phyloP scores from a whole-genome alignment of 2,329 filamentous ascomycete species.

The Fusarium phyllophilum region DNA sequence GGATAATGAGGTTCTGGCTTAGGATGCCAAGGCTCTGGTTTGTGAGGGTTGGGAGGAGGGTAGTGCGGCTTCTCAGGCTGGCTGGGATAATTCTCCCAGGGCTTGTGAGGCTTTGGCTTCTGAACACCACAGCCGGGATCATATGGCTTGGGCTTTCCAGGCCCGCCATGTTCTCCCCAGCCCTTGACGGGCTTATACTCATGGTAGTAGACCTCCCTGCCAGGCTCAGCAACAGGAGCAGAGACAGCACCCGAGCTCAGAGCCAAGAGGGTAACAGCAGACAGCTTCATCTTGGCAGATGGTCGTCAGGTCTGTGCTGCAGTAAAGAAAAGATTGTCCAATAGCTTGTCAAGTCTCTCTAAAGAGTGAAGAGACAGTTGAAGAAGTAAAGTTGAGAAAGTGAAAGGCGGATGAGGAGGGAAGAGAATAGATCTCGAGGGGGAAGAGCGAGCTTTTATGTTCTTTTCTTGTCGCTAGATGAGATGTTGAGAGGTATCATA shows the following conservation, averaged over 20 bases:
- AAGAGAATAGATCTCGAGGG: background rate
- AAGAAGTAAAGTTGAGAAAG: background rate
- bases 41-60: background rate
- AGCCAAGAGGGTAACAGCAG: constrained; percentile 2
- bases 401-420: background rate
- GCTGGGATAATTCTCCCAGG: background rate
- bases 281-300: constrained; percentile 18
- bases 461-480: background rate
- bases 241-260: constrained; percentile 8
- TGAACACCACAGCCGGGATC: background rate
- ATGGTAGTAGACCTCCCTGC: background rate
- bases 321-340: background rate
- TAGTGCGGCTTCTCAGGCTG: background rate
- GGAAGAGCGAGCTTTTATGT: background rate
- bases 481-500: too few relatives aligned
- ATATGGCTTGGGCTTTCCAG: background rate
- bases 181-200: constrained; percentile 1
- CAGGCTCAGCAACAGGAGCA: constrained; percentile 1
- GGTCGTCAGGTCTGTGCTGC: background rate
- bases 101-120: background rate
- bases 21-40: background rate
- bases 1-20: too few relatives aligned
- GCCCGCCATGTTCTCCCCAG: background rate
- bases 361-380: background rate
- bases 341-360: background rate